These are phyloP conservation scores for Falciphora oryzae DNA, from an alignment of 2,329 filamentous ascomycete species.

Conservation along the genomic window DNA sequence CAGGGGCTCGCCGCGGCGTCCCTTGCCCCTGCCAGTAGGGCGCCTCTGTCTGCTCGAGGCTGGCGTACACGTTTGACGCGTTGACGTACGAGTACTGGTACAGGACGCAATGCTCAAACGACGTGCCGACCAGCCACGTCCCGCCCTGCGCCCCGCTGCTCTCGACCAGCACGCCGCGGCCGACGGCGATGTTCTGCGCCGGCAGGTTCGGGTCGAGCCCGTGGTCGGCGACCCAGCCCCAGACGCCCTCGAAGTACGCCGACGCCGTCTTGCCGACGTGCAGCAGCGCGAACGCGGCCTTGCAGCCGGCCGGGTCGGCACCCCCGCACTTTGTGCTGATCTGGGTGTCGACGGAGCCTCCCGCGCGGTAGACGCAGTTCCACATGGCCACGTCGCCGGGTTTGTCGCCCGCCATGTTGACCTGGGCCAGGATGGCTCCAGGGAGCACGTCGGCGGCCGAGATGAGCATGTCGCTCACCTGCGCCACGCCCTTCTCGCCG, in stretches of 20 bases:
- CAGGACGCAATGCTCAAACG: conserved; percentile 51
- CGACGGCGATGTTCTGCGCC: conserved; percentile 36
- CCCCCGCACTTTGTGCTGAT: conserved; percentile 31
- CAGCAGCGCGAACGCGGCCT: conserved; percentile 41
- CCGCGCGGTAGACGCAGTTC: conserved; percentile 31
- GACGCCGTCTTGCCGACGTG: conserved; percentile 41
- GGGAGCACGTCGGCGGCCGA: conserved; percentile 53
- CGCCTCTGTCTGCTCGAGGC: conserved; percentile 48
- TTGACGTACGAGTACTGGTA: conserved; percentile 51
- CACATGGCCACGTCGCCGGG: conserved; percentile 42
- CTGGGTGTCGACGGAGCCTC: conserved; percentile 35
- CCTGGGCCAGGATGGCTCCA: conserved; percentile 47
- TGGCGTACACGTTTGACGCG: conserved; percentile 44
- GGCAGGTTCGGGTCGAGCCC: conserved; percentile 40
- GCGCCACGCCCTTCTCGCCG: conserved; percentile 53
- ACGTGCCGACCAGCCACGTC: conserved; percentile 46
- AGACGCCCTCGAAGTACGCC: conserved; percentile 49
- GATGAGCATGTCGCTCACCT: conserved; percentile 62
- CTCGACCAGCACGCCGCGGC: conserved; percentile 40
- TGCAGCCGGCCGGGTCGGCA: conserved; percentile 31
- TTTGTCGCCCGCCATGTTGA: conserved; percentile 28
- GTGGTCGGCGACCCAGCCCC: conserved; percentile 43
- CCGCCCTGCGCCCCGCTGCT: conserved; percentile 28
- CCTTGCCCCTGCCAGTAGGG: conserved; percentile 42
- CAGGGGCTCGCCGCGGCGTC: conserved; percentile 27